Evolutionary conservation across 2,329 filamentous ascomycete species (phyloP), one percentile per base, ranked within the genome.

Genomic region (Hansfordia pulvinata): DNA sequence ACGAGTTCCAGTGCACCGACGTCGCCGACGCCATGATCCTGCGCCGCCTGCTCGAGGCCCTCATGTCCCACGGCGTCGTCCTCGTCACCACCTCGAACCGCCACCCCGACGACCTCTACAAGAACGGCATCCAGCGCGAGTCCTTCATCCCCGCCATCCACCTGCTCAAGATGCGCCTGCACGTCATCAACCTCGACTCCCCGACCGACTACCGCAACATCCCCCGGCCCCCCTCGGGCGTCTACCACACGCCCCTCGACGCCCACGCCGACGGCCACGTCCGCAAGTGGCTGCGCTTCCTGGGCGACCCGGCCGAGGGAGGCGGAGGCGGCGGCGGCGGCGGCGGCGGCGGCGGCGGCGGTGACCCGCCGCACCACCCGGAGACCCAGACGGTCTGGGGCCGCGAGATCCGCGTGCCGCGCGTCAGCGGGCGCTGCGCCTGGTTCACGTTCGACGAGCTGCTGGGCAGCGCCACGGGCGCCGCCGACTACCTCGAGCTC

Each of bases 11-110:
- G 50, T 94, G 86, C 47, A 98, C 90, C 20, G 90, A 98, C 54
- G 88, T 98, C 17, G 90, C 90, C 10, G 88, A 96, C 57, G 90
- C 90, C 41, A 98, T 98, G 90, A 98, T 98, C 41, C 52, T 98
- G 39, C 69, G 90, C 41, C 68, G 82, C 36, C 62, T 98, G 5
- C 71, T 98, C 7, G 86, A 96, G 53, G 69, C 73, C 2, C 69
- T 98, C 29, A 94, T 96, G 85, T 81, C 82, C 4, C 86, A 96
- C 45, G 90, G 90, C n/a, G 85, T 93, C 3, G 86, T 96, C 10
- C 66, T 98, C 27, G 79, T 98, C 17, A 96, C 90, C 6, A 98
- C 90, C 1, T 93, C 84, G 6, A 98, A 98, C 53, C 70, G 90
- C n/a, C 86, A 94, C 41, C 90, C 90, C 0, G 76, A 92, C 43